A percentile compares a stretch with the other conserved stretches of the same genome.
phyloP scores from a whole-genome alignment of 2,329 filamentous ascomycete species.

The Sphaerulina musiva region DNA sequence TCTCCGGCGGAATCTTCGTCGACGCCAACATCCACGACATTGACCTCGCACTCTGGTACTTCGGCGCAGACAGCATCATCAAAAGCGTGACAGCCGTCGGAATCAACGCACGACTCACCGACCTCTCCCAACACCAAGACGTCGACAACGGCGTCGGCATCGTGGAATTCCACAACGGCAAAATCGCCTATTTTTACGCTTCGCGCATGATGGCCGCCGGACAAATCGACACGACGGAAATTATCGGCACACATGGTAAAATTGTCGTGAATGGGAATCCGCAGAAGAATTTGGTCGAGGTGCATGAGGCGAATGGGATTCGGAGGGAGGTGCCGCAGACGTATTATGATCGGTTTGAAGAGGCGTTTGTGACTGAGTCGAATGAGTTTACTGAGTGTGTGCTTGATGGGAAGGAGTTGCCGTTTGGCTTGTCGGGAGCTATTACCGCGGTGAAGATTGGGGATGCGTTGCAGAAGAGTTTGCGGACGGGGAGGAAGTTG shows the following conservation, averaged over 20 bases:
- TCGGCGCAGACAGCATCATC: constrained; percentile 49
- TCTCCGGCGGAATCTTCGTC: constrained; percentile 62
- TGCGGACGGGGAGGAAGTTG: constrained; percentile 43
- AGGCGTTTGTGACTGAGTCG: constrained; percentile 58
- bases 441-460: constrained; percentile 57
- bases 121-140: constrained; percentile 52
- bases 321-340: constrained; percentile 54
- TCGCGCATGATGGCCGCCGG: constrained; percentile 62
- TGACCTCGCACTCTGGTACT: constrained; percentile 59
- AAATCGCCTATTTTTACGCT: constrained; percentile 59
- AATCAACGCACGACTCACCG: constrained; percentile 55
- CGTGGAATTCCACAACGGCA: constrained; percentile 58
- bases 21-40: constrained; percentile 68
- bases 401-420: constrained; percentile 50
- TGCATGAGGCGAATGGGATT: constrained; percentile 50
- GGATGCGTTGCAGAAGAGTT: constrained; percentile 42
- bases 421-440: constrained; percentile 52
- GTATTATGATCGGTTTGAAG: constrained; percentile 58
- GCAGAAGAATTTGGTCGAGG: constrained; percentile 48
- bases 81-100: constrained; percentile 53
- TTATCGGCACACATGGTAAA: constrained; percentile 61
- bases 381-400: constrained; percentile 57
- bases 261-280: constrained; percentile 56
- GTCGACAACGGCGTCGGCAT: constrained; percentile 58
- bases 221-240: constrained; percentile 61